A percentile compares a stretch with the other conserved stretches of the same genome.
Evolutionary conservation across 75 land plant genomes (phyloP).

Genomic region (Ceratopteris richardii): DNA sequence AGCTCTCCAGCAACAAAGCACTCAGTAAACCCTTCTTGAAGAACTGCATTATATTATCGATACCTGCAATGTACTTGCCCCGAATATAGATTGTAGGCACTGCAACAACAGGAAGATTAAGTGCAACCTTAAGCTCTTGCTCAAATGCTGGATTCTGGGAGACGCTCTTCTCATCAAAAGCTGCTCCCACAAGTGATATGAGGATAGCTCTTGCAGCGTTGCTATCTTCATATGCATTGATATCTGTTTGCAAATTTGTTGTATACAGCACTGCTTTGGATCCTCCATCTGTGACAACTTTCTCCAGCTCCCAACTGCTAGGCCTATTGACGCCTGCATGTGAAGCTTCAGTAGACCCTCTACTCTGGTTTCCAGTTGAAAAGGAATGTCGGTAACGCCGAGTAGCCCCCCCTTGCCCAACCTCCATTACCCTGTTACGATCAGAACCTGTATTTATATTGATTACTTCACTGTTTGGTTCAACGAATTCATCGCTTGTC

Average conservation of each 20-base stretch:
- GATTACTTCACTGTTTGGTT: too few species aligned
- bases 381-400: background rate
- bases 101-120: background rate
- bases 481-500: too few species aligned
- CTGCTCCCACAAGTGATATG: background rate
- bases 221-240: slow-evolving; percentile 1
- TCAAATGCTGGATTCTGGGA: background rate
- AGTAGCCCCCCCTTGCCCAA: background rate
- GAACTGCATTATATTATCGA: background rate
- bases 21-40: background rate
- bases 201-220: background rate
- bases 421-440: background rate
- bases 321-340: background rate
- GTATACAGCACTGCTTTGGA: background rate
- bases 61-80: background rate
- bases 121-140: background rate
- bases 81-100: background rate
- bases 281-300: background rate
- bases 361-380: background rate
- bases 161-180: slow-evolving; percentile 1
- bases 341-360: background rate
- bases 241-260: background rate
- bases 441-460: background rate
- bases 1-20: background rate
- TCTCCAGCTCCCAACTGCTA: too few species aligned